Base-by-base conservation (phyloP, 495 filamentous ascomycete genomes). In the Penicillium silybi region DNA sequence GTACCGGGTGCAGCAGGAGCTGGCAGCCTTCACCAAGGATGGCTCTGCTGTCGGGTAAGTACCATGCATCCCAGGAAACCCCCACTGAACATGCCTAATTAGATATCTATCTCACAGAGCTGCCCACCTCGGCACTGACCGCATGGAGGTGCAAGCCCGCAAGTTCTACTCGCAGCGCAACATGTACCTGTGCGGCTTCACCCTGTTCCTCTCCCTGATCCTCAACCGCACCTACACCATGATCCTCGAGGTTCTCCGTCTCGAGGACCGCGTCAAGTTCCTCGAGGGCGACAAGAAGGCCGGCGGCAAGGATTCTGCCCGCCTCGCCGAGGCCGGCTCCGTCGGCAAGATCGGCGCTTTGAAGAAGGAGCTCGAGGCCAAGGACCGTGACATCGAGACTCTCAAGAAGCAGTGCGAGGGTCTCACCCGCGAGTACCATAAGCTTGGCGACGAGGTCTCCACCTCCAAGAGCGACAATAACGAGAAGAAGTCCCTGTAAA, bases 101-200 rank as follows among this genome's bases (percentile, higher is more conserved):
- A 59, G 63, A 62, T 58, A 65, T 59, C 44, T 34, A 19, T 40
- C 17, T 26, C 73, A 74, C 57, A 84, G 82, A 57, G 82, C 84
- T 43, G 82, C 84, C 34, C 82, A 85, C 45, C 79, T 95, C 34
- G 85, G 95, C 44, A 86, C 87, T 69, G 93, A 96, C 68, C 90
- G 93, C 55, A 89, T 95, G 83, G 93, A 98, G 73, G 90, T 97
- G 16, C 93, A 98, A 71, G 93, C 93, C 52, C 92, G 93, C 79
- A 97, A 97, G 72, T 98, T 98, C 80, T 98, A 98, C 83, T 95
- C 92, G 52, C 92, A 98, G 76, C 92, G 93, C 66, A 98, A 98
- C 83, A 97, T 98, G 95, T 98, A 98, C 77, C 90, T 98, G 49
- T 97, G 95, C 74, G 93, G 93, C 61, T 98, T 98, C 79, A 98